Evolutionary conservation across 2,329 filamentous ascomycete genomes (phyloP), one percentile per base, ranked within the genome.

Genomic region (Verticillium longisporum): DNA sequence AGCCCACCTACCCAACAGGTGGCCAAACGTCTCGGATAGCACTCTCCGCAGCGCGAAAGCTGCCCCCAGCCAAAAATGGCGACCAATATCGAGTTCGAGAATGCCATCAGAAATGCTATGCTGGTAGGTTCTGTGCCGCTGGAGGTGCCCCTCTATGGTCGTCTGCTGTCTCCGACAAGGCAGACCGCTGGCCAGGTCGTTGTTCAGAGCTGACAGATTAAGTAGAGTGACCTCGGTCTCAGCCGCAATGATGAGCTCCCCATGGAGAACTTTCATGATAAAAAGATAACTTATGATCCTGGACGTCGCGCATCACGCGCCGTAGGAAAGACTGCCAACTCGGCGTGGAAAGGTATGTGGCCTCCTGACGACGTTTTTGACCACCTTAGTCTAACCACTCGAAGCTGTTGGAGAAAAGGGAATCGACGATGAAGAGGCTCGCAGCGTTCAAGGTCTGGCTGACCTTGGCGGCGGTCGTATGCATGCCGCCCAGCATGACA

Each of bases 391-490:
- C 45, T 53, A 7, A 53, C 18, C 18, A 18, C n/a, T 18, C 18
- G 18, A 32, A 68, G 67, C 61, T 6, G 66, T 72, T 5, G 67
- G 68, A 1, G 50, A 61, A 1, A 68, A 67, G 0, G 60, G 55
- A 1, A 72, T 74, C 21, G 55, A 74, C 2, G 73, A 74, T 50
- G 67, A 67, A 1, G 73, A 74, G 54, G 69, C 70, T 6, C 62
- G 62, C 4, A 63, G 60, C 4, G 72, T 72, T 34, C 61, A 63
- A 7, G 67, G 63, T 31, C 59, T 71, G 41, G 66, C 69, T 53
- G 68, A 67, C 37, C 62, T 62, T 10, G 62, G 66, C 26, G 63
- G 66, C 6, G 54, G 61, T 14, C 56, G 45, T 33, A 21, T 14
- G 15, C 32, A 55, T 15, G 54, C 54, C 21, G 18, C 18, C 3